Evolutionary conservation across 177 flowering plant species (phyloP), one percentile per base, ranked within the genome.

Genomic region (Vitis hybrid): DNA sequence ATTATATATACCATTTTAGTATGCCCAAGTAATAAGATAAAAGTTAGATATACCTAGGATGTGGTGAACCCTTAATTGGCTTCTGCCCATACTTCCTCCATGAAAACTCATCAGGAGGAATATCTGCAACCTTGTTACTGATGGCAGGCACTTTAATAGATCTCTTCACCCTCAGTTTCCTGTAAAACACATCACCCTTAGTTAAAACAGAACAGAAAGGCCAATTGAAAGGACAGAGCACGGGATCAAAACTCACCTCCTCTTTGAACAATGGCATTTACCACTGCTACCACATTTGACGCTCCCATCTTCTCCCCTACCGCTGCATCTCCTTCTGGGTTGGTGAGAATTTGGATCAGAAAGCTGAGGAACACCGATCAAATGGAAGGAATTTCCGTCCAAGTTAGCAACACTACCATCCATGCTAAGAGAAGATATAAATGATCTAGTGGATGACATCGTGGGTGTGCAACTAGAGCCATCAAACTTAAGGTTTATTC

Each of bases 81-180:
- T 95, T 95, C 82, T 95, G 99, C 12, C 99, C 99, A 75, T 95
- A 95, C 79, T 95, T 95, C 77, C 99, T 93, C 99, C 99, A 95
- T n/a, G 99, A 93, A 76, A 83, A 93, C 72, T 93, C 98, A 82
- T 95, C 99, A 11, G 96, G 90, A 61, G 99, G 99, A 32, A 95
- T 95, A 81, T 95, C 99, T 17, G 99, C 96, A 59, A 93, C 83
- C 84, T 93, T 95, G 87, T 87, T 93, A 80, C 99, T 93, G 55
- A 93, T 91, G 21, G 99, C 99, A 73, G 99, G 98, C 46, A 95
- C 98, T 80, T 87, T 93, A 79, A 95, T 91, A 12, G 94, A 84
- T 73, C 94, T 90, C 82, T 89, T 95, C 76, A 91, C 89, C 83
- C 94, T 85, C 71, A 87, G 89, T 75, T 95, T 95, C 89, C 99